Conservation (phyloP, 441 rosid species). For the Gossypium davidsonii region DNA sequence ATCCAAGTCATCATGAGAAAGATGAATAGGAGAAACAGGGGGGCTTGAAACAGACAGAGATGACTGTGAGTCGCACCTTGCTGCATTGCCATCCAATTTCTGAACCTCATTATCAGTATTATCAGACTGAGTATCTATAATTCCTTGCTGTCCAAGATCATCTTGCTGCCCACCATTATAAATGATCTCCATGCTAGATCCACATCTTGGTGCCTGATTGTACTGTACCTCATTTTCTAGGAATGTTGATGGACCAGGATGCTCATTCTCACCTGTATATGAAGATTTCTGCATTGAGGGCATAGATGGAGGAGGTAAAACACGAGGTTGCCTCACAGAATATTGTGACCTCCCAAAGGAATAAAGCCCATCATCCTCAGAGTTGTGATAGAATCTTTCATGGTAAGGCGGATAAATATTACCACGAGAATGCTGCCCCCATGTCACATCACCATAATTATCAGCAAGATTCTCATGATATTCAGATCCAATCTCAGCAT, state of each 20-base stretch:
- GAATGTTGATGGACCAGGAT: constrained; percentile 51
- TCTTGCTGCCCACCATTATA: constrained; percentile 44
- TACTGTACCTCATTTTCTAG: constrained; percentile 37
- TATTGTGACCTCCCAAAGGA: constrained; percentile 74
- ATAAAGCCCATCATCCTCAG: constrained; percentile 62
- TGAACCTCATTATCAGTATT: constrained; percentile 33
- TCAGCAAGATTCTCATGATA: constrained; percentile 60
- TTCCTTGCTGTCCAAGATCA: constrained; percentile 32
- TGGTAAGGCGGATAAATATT: constrained; percentile 51
- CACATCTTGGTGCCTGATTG: constrained; percentile 37
- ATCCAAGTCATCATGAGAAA: constrained; percentile 95
- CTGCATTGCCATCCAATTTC: constrained; percentile 40
- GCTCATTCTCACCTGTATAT: constrained; percentile 45
- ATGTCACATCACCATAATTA: constrained; percentile 56
- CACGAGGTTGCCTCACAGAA: constrained; percentile 87
- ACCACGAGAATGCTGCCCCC: constrained; percentile 58
- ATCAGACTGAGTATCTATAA: constrained; percentile 27
- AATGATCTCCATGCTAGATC: constrained; percentile 37
- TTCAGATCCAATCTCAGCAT: constrained; percentile 54
- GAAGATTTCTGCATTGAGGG: constrained; percentile 51
- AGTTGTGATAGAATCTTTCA: constrained; percentile 52
- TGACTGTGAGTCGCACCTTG: constrained; percentile 84
- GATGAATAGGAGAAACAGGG: constrained; percentile 80
- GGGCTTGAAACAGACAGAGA: constrained; percentile 91
- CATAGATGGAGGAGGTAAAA: constrained; percentile 76